A percentile compares a stretch with the other conserved stretches of the same genome.
These are phyloP conservation scores for Erucastrum elatum DNA, from an alignment of 345 rosid species.

Conservation along the genomic window DNA sequence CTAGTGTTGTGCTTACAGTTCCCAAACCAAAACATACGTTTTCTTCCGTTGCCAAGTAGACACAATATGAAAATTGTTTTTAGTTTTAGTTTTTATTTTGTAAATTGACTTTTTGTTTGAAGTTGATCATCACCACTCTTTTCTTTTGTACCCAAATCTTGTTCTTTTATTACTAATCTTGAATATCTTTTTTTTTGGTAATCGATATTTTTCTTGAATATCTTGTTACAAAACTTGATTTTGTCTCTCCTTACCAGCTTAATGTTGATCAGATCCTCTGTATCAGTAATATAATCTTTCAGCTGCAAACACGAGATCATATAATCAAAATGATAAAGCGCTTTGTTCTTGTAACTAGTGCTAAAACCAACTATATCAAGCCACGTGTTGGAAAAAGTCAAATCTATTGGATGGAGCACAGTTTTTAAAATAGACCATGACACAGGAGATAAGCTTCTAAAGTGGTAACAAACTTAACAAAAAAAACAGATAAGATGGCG, in stretches of 20 bases:
- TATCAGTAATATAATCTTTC: slow-evolving; percentile 86
- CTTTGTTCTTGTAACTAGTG: not conserved
- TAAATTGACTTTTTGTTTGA: too few species aligned
- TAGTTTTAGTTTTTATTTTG: too few species aligned
- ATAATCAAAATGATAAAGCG: slow-evolving; percentile 7
- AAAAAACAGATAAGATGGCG: slow-evolving; percentile 37
- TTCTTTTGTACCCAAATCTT: too few species aligned
- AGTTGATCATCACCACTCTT: too few species aligned
- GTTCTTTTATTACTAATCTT: too few species aligned
- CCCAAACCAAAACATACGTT: not conserved
- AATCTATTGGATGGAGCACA: slow-evolving; percentile 29
- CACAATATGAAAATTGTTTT: too few species aligned
- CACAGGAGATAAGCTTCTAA: not conserved
- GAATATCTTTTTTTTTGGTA: too few species aligned
- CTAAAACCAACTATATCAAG: not conserved
- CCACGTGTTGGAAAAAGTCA: slow-evolving; percentile 13
- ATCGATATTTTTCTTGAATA: too few species aligned
- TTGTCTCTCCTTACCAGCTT: not conserved
- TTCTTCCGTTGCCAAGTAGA: not conserved
- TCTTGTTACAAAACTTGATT: not conserved
- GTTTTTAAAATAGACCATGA: not conserved
- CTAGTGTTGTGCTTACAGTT: not conserved
- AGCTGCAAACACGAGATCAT: slow-evolving; percentile 54
- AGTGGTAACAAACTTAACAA: not conserved
- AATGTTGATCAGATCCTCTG: slow-evolving; percentile 22